Base-by-base conservation (phyloP, 371 early-diverging fungal species). In the Fennellomyces sp. region DNA sequence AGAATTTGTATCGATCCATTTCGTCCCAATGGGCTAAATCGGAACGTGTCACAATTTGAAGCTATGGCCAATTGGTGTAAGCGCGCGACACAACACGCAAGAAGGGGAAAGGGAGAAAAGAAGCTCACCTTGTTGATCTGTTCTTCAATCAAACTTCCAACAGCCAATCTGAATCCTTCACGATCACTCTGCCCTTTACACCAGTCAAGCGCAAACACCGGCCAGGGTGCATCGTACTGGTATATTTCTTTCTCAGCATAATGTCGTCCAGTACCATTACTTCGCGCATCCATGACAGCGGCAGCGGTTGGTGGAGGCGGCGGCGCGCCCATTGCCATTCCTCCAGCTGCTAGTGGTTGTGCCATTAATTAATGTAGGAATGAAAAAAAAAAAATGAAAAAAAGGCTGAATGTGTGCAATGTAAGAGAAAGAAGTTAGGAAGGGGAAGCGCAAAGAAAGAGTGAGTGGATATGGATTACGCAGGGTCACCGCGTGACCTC, bases 141-240 rank as follows among this genome's bases (percentile, higher is more conserved):
- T 59, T 91, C 91, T 60, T 94, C 93, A 38, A 89, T 80, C 58
- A 93, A 91, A 66, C 92, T 93, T 42, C 94, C 90, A 39, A 94
- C 68, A 10, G 94, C 95, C 35, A 96, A 73, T 45, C 94, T 78
- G 63, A 92, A 91, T 26, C 85, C 78, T 52, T 87, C 80, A 26
- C 78, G 73, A 35, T 83, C 87, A 2, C 84, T 84, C 7, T 82
- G 82, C 27, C 77, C 76, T 61, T 88, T 87, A 21, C 83, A 88
- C 96, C 96, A 96, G 65, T 91, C 87, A 33, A 94, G 77, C n/a
- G 89, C 90, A 70, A 94, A 94, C 15, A 93, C 88, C 1, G 88
- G 87, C 88, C 91, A 94, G 17, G 93, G 89, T 6, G 96, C 91
- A 52, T 82, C 81, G 76, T 93, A 95, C 52, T 85, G 86, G 66